Base-by-base conservation (phyloP, 106 monocot species). In the Apostasia ramifera region DNA sequence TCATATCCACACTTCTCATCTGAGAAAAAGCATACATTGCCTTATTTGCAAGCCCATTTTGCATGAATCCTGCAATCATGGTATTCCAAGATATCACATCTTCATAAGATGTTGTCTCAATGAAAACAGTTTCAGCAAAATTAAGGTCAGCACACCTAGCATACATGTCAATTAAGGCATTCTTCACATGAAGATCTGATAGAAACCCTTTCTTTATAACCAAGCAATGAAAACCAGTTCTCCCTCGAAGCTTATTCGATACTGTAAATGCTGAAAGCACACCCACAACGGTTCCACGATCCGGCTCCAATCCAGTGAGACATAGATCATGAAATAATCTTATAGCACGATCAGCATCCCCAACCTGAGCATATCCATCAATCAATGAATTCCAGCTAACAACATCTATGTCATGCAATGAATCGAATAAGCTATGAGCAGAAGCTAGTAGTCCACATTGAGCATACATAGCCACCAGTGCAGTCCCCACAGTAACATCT, bases 61-160 rank as follows among this genome's bases (percentile, higher is more conserved):
- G 76, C 84, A 80, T 68, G 69, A 80, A 91, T 42, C 91, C 87
- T 8, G 79, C 76, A 44, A 91, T 87, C 79, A 91, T 84, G 1
- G 87, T 85, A 43, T 91, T 91, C 91, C 87, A 91, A n/a, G 84
- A 73, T 66, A 91, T 63, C 15, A 78, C 63, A 81, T 87, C 84
- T 4, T 70, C 62, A 13, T 5, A 0, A 49, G 58, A 71, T 44
- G 44, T 75, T 1, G 61, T 59, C 67, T 68, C 59, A 5, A 0
- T 61, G 80, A 91, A 91, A 69, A 88, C 66, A 53, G 44, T 63
- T 69, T 78, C 68, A 15, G 91, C 81, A 38, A 78, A 61, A 3
- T 66, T 13, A 66, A 87, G 38, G 66, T 82, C 62, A 4, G 66
- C 77, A 66, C 84, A 84, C 80, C 88, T 91, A 44, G 80, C 84